Base-by-base conservation (phyloP, 768 basidiomycete species). In the Rhizopogon salebrosus region DNA sequence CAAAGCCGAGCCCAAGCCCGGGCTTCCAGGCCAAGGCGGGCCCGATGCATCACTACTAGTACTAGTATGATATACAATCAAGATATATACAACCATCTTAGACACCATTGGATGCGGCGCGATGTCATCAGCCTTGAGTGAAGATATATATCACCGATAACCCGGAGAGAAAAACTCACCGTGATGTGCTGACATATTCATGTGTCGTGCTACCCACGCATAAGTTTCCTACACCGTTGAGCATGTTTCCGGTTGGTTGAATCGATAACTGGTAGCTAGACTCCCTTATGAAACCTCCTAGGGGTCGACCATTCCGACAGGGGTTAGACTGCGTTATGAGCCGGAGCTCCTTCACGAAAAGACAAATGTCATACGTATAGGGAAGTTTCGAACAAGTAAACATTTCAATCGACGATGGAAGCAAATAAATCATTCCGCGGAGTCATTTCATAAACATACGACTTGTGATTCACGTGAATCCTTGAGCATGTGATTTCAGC, bases 361-460 rank as follows among this genome's bases (percentile, higher is more conserved):
- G 9, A 20, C 18, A 9, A 14, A 34, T 16, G n/a, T 60, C 68
- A 46, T 27, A 69, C 68, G 35, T 10, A 52, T 52, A 69, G 3
- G 70, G 66, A 48, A 66, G 63, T 48, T 64, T 58, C 23, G 59
- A 53, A 5, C 62, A 61, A 2, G 59, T 56, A 35, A 71, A 62
- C 65, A n/a, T 67, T 70, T 1, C 57, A 53, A 20, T 72, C 67
- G 10, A 59, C 68, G 1, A 69, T 56, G n/a, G 53, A 51, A 23
- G 72, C 67, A 37, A 70, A 68, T 24, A 49, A 48, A 54, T 73
- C 66, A 23, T 71, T 56, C 5, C 54, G 52, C 20, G 64, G 66
- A 4, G 57, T 54, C 42, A 71, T 63, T 39, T 72, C 63, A 36
- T 71, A 69, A 10, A 70, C 72, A 41, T 73, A 72, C 16, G 68